Evolutionary conservation across 176 grass and related monocot genomes (phyloP).

Genomic region (Juncus inflexus): DNA sequence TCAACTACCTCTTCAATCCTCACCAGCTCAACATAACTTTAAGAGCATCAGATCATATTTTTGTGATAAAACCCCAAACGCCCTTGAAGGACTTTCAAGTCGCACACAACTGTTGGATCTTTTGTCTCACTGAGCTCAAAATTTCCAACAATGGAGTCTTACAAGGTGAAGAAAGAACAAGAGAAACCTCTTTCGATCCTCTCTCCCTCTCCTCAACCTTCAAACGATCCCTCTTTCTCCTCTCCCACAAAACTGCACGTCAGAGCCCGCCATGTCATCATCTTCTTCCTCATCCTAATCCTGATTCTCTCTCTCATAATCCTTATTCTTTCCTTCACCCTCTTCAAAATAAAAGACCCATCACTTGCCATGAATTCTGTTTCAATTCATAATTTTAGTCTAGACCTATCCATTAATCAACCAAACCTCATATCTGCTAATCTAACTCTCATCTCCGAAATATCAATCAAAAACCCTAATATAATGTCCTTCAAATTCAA

Average conservation of each 20-base stretch:
- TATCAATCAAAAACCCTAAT: conserved; percentile 81
- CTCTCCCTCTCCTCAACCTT: conserved; percentile 4
- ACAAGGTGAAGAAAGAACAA: conserved; percentile 15
- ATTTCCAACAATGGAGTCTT: neutral
- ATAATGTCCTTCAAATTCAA: conserved; percentile 54
- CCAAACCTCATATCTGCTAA: conserved; percentile 38
- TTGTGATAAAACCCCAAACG: neutral
- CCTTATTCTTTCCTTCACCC: conserved; percentile 29
- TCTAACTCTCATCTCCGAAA: conserved; percentile 52
- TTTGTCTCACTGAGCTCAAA: conserved; percentile 1
- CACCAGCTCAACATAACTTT: neutral
- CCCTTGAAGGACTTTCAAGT: neutral
- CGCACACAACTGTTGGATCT: too few species aligned
- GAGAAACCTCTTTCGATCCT: conserved; percentile 1
- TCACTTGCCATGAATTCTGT: conserved; percentile 31
- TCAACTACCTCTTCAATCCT: conserved; percentile 14
- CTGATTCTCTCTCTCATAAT: conserved; percentile 16
- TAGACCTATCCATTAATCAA: conserved; percentile 6
- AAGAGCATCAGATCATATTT: neutral
- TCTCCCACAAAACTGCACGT: neutral
- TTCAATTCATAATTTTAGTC: neutral
- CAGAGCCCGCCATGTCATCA: neutral
- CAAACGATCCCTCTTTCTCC: neutral
- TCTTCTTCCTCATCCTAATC: conserved; percentile 2
- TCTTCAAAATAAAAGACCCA: conserved; percentile 37